Base-by-base conservation (phyloP, 441 rosid species). In the Populus hybrid region DNA sequence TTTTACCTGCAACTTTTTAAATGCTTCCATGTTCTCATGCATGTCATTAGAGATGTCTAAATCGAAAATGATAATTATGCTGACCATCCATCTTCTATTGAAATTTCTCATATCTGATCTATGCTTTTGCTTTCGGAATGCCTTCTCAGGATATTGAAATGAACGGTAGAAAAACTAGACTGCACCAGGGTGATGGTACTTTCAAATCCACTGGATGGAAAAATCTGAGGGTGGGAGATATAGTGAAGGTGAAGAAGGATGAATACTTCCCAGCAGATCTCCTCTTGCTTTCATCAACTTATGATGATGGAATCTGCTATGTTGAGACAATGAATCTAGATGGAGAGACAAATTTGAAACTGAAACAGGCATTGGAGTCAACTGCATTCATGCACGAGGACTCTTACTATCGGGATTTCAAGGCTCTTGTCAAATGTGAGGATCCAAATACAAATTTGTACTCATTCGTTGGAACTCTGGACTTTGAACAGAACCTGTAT, bases 291-390 rank as follows among this genome's bases (percentile, higher is more conserved):
- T 89, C 98, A 5, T 93, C 98, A 10, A 88, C 88, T 84, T 89
- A 90, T 32, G 95, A 89, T 32, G 97, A 94, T 50, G 92, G 88
- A 77, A 87, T 88, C 59, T 94, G 97, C 92, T 94, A 93, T 78
- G 98, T 94, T 26, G 98, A 94, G 87, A 94, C 97, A 38, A 94
- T 78, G 82, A 94, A 94, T 76, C 92, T 94, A 63, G 97, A 94
- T 32, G 97, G 98, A 42, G 98, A 94, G 80, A 93, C 98, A 63
- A 94, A 93, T 73, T 82, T 94, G 88, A 94, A 94, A 79, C 82
- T 91, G 23, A 94, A 90, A 76, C 93, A 90, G 83, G 89, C 92
- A 66, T 81, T 89, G 3, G 92, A 90, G 32, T 86, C 78, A 10
- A 94, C 97, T 36, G 83, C 85, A 23, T 81, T 80, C 8, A 21